These are phyloP conservation scores for Coniosporium apollinis DNA, from an alignment of 495 filamentous ascomycete species.

Conservation along the genomic window DNA sequence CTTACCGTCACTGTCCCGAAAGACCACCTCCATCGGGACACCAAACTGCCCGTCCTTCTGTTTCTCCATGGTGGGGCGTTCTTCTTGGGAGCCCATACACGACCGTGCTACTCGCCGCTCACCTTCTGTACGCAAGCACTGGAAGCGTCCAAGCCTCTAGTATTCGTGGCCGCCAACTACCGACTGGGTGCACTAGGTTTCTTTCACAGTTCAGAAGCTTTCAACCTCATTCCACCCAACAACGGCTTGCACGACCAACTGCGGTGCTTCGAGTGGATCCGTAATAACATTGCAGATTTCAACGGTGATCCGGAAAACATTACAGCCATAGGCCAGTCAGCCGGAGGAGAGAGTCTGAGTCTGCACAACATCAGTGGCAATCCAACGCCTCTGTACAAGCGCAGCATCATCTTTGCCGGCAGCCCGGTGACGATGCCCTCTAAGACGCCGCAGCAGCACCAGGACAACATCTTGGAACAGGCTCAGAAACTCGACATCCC, in stretches of 20 bases:
- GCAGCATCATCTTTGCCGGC: background rate
- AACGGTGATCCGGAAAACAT: constrained; percentile 46
- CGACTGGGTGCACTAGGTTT: constrained; percentile 53
- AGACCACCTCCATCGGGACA: background rate
- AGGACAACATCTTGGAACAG: background rate
- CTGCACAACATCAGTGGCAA: background rate
- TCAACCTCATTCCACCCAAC: constrained; percentile 42
- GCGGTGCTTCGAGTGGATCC: constrained; percentile 46
- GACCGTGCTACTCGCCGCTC: constrained; percentile 1
- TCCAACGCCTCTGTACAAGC: background rate
- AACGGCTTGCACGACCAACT: constrained; percentile 55
- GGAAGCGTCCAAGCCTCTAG: constrained; percentile 30
- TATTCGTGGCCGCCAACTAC: constrained; percentile 53
- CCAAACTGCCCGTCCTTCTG: constrained; percentile 36
- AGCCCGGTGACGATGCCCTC: background rate
- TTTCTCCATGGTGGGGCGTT: constrained; percentile 36
- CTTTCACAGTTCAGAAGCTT: constrained; percentile 34
- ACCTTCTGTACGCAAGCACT: constrained; percentile 36
- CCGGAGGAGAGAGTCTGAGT: constrained; percentile 38
- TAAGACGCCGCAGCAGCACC: background rate
- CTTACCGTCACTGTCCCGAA: background rate
- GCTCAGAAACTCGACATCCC: background rate
- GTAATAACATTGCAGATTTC: constrained; percentile 40
- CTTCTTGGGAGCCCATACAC: constrained; percentile 1
- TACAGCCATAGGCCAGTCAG: constrained; percentile 49